Evolutionary conservation across 495 filamentous ascomycete genomes (phyloP), one percentile per base, ranked within the genome.

Genomic region (Penicillium coprophilum): DNA sequence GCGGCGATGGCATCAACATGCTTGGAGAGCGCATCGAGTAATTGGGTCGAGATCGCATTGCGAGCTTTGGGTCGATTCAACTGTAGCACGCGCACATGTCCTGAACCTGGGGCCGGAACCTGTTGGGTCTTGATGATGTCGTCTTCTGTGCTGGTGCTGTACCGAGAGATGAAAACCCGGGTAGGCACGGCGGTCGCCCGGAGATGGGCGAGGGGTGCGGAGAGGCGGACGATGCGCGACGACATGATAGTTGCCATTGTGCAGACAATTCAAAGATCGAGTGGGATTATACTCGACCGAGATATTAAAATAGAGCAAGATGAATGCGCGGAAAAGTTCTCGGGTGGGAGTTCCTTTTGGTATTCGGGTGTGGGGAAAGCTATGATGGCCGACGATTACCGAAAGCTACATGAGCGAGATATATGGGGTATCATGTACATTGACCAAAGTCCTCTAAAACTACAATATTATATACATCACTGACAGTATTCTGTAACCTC

Each of bases 81-180:
- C 49, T 90, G 86, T 50, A 98, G 82, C 57, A 97, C 81, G 41
- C 89, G 86, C 69, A 98, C 93, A 72, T 86, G 86, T 55, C 94
- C 94, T 5, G 83, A 82, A 61, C 88, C 85, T 0, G 94, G 87
- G 0, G 94, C 89, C 36, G 87, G 88, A 38, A 96, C 64, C 68
- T 87, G 83, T 43, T 79, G 83, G 53, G 84, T 78, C 55, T 85
- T 84, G 65, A 97, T 83, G 28, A 90, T 72, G 7, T 87, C 65
- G 32, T 71, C 65, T 28, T 73, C 69, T 53, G 65, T 20, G 32
- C 46, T 64, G 45, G 69, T 73, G 61, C 70, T 74, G 53, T 69
- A 76, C 57, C 71, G 63, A 46, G 75, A 68, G 59, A 71, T 56
- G 50, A 62, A 68, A 24, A 70, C 52, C 46, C 69, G 69, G 38